Conservation (phyloP, 257 asterid genomes). For the Rehmannia glutinosa region DNA sequence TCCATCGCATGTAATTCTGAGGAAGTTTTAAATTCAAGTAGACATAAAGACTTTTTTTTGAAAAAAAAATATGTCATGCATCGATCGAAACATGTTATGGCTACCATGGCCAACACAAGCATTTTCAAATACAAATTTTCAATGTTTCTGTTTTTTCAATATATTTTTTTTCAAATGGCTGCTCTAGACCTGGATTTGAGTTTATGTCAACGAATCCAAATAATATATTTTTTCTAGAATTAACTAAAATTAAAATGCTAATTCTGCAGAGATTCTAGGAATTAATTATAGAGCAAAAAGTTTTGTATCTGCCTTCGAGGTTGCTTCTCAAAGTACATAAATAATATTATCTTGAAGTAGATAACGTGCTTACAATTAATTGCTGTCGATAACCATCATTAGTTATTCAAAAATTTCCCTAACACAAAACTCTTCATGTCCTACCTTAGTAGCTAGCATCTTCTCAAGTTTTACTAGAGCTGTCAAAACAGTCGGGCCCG, state of each 20-base stretch:
- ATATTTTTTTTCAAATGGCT: neutral
- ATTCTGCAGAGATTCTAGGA: conserved; percentile 20
- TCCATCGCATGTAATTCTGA: neutral
- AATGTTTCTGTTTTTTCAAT: too few species aligned
- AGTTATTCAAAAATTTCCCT: neutral
- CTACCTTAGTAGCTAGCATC: too few species aligned
- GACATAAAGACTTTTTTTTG: neutral
- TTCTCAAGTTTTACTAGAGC: too few species aligned
- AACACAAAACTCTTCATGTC: neutral
- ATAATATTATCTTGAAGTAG: neutral
- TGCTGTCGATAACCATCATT: conserved; percentile 2
- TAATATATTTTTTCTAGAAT: neutral
- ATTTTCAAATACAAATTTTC: too few species aligned
- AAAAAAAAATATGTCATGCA: too few species aligned
- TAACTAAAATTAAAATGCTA: neutral
- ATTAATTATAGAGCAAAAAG: conserved; percentile 13
- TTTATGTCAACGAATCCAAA: conserved; percentile 28
- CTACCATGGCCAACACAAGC: conserved; percentile 2
- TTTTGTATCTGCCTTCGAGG: conserved; percentile 22
- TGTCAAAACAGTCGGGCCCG: too few species aligned
- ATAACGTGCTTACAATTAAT: conserved; percentile 24
- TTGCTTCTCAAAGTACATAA: conserved; percentile 22
- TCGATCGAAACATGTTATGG: neutral
- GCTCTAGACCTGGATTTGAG: conserved; percentile 17
- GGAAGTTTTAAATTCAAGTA: neutral